These are phyloP conservation scores for Venturia nashicola DNA, from an alignment of 2,329 filamentous ascomycete species.

Conservation along the genomic window DNA sequence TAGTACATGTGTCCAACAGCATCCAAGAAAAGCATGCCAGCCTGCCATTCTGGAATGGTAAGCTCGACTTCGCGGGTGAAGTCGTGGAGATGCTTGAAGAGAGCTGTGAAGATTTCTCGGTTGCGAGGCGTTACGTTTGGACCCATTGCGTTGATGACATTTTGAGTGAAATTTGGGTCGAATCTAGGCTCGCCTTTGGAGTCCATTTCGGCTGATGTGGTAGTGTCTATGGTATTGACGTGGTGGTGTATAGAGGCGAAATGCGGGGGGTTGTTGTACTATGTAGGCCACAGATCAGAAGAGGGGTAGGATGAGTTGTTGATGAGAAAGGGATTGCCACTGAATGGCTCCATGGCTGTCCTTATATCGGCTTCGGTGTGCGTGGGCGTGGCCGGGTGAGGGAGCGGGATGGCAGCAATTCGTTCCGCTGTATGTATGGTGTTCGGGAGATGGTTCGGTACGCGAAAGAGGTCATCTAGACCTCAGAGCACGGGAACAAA, in stretches of 20 bases:
- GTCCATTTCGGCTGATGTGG: background rate
- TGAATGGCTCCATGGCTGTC: background rate
- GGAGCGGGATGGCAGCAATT: background rate
- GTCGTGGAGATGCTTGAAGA: constrained; percentile 65
- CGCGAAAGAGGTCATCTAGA: background rate
- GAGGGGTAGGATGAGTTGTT: background rate
- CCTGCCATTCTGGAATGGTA: constrained; percentile 64
- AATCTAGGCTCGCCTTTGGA: constrained; percentile 29
- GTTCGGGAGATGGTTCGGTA: background rate
- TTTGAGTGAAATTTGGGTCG: constrained; percentile 65
- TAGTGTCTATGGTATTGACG: background rate
- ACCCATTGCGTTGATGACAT: constrained; percentile 62
- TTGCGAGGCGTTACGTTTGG: constrained; percentile 54
- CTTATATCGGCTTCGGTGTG: background rate
- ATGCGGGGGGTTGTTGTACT: background rate
- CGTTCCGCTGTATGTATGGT: background rate
- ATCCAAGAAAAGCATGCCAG: constrained; percentile 65
- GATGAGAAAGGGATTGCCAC: background rate
- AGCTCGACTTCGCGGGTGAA: constrained; percentile 68
- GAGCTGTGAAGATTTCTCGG: constrained; percentile 47
- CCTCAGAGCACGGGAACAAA: no score
- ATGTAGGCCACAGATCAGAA: background rate
- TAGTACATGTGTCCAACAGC: constrained; percentile 49
- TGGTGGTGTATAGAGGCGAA: background rate
- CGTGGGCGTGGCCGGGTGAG: background rate